Percentiles rank a stretch among this genome's conserved stretches.
phyloP scores from a whole-genome alignment of 352 stramenopile genomes.

The Phytophthora kernoviae region DNA sequence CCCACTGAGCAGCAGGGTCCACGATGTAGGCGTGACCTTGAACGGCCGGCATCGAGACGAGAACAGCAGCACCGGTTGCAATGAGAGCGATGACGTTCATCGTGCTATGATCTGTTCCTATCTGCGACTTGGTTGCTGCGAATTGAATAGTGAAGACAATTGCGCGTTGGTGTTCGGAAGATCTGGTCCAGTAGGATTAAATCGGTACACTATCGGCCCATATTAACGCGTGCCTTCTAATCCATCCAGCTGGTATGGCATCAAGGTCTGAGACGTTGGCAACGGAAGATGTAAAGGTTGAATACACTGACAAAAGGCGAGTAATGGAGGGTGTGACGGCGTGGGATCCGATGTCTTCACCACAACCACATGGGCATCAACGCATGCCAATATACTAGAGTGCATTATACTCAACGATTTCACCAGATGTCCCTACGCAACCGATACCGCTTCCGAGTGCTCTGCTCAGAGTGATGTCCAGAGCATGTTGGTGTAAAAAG shows the following conservation, averaged over 20 bases:
- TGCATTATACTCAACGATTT: slow-evolving; percentile 8
- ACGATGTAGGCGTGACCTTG: slow-evolving; percentile 49
- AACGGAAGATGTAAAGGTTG: slow-evolving; percentile 19
- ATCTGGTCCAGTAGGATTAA: slow-evolving; percentile 15
- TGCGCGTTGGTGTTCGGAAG: slow-evolving; percentile 3
- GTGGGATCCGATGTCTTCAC: slow-evolving; percentile 15
- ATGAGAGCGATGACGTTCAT: slow-evolving; percentile 39
- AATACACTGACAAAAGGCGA: slow-evolving; percentile 11
- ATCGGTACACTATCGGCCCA: slow-evolving; percentile 9
- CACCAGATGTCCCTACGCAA: slow-evolving; percentile 9
- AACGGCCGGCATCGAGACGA: slow-evolving; percentile 21
- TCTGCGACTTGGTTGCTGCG: slow-evolving; percentile 9
- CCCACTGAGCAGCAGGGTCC: slow-evolving; percentile 42
- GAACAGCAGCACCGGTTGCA: slow-evolving; percentile 22
- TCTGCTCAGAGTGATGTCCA: too few relatives aligned
- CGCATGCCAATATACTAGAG: background rate
- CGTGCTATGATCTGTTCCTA: slow-evolving; percentile 1
- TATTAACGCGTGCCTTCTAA: slow-evolving; percentile 8
- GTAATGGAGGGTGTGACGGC: slow-evolving; percentile 7
- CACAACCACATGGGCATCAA: slow-evolving; percentile 10
- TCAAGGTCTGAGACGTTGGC: background rate
- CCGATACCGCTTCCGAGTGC: background rate
- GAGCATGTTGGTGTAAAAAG: slow-evolving; percentile 12
- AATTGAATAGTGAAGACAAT: slow-evolving; percentile 25
- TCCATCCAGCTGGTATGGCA: slow-evolving; percentile 11